Percentiles rank a stretch among this genome's conserved stretches.
These are phyloP conservation scores for Diaporthe eres DNA, from an alignment of 2,329 filamentous ascomycete genomes.

Conservation along the genomic window DNA sequence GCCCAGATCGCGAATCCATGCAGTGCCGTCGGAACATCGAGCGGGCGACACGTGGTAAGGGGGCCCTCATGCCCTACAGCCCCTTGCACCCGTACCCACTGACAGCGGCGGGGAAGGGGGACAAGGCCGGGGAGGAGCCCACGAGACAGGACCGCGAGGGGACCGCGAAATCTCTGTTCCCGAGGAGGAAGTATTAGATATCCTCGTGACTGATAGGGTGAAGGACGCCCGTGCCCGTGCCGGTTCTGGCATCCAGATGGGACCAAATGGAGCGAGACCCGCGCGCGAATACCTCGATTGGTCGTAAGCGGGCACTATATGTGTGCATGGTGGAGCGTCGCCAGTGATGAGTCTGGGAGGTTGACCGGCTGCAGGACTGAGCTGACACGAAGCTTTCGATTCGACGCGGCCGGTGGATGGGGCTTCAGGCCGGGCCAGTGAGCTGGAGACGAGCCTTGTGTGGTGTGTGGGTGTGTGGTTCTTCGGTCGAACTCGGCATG, in stretches of 20 bases:
- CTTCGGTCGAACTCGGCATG: conserved; percentile 21
- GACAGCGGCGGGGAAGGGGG: conserved; percentile 10
- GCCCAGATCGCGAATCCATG: conserved; percentile 30
- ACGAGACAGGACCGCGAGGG: conserved; percentile 11
- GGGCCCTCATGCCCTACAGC: neutral
- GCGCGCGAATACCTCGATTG: conserved; percentile 24
- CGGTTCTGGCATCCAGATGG: conserved; percentile 12
- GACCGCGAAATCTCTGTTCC: conserved; percentile 26
- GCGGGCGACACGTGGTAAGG: conserved; percentile 30
- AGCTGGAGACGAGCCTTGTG: conserved; percentile 25
- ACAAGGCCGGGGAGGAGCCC: conserved; percentile 3
- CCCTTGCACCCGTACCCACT: conserved; percentile 21
- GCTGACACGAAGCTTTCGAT: conserved; percentile 40
- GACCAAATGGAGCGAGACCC: conserved; percentile 23
- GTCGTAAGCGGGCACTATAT: neutral
- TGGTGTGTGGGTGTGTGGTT: conserved; percentile 21
- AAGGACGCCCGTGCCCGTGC: conserved; percentile 24
- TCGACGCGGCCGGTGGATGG: conserved; percentile 32
- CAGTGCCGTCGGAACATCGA: conserved; percentile 34
- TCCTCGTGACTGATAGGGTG: conserved; percentile 32
- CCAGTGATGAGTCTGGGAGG: conserved; percentile 50
- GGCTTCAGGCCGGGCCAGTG: conserved; percentile 37
- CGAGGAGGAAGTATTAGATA: neutral
- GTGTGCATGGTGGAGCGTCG: conserved; percentile 54
- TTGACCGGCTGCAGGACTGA: conserved; percentile 41